Conservation (phyloP, 345 rosid genomes). For the Bruguiera sexangula region DNA sequence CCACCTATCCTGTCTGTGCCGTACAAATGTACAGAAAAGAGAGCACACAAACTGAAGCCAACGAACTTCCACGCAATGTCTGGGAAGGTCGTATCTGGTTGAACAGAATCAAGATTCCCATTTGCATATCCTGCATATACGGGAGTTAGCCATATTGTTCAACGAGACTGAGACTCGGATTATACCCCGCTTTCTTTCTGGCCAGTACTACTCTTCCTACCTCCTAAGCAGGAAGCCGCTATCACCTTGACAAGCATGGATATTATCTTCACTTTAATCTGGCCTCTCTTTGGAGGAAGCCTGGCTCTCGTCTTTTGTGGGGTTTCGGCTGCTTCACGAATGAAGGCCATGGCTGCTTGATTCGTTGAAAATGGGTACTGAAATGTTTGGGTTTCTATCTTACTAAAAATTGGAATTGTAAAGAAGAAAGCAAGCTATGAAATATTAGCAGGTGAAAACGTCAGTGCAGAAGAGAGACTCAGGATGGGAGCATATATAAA, state of each 20-base stretch:
- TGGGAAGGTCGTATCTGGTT: background rate
- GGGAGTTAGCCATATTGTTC: background rate
- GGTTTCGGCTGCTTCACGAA: background rate
- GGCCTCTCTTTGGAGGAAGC: conserved; percentile 40
- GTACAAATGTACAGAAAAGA: background rate
- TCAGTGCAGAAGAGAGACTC: background rate
- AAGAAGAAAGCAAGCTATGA: background rate
- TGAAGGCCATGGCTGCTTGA: conserved; percentile 4
- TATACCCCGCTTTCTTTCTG: conserved; percentile 8
- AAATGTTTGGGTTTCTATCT: background rate
- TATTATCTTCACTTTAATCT: conserved; percentile 23
- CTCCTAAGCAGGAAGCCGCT: background rate
- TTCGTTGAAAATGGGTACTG: background rate
- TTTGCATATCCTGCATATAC: background rate
- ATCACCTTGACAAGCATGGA: conserved; percentile 15
- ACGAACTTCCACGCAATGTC: background rate
- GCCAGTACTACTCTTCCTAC: conserved; percentile 5
- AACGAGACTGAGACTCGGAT: background rate
- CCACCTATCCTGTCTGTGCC: background rate
- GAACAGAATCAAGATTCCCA: background rate
- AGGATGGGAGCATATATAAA: background rate
- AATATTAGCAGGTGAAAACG: background rate
- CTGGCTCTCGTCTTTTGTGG: background rate
- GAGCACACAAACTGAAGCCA: background rate
- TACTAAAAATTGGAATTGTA: background rate